These are phyloP conservation scores for Beauveria medogensis DNA, from an alignment of 2,329 filamentous ascomycete species.

Conservation along the genomic window DNA sequence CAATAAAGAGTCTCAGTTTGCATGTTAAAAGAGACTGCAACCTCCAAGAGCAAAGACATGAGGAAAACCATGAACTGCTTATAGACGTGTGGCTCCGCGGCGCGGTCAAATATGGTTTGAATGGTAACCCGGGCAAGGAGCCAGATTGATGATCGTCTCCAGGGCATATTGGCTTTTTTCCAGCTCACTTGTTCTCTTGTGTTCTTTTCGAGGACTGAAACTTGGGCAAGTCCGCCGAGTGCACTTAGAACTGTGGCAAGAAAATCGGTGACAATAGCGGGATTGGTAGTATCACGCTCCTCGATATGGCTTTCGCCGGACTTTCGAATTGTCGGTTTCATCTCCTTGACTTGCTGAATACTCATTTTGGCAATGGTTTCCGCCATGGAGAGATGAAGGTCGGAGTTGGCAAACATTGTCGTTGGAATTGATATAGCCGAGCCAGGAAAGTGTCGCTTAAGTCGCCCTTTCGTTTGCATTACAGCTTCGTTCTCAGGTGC, in stretches of 20 bases:
- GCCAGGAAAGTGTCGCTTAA: background rate
- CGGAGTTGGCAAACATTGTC: background rate
- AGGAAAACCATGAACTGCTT: slow-evolving; percentile 44
- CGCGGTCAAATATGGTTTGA: slow-evolving; percentile 23
- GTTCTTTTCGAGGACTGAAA: background rate
- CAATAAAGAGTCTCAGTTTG: slow-evolving; percentile 26
- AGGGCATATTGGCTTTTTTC: background rate
- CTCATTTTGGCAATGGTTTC: slow-evolving; percentile 2
- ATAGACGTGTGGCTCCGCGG: slow-evolving; percentile 25
- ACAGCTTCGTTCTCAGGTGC: background rate
- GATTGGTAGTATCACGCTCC: background rate
- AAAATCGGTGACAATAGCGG: background rate
- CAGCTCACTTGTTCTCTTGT: slow-evolving; percentile 3
- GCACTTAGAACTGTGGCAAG: background rate
- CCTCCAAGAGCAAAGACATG: slow-evolving; percentile 28
- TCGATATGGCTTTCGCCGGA: background rate
- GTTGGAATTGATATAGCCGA: background rate
- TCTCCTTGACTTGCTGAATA: background rate
- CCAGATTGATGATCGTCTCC: slow-evolving; percentile 41
- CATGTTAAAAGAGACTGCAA: slow-evolving; percentile 10
- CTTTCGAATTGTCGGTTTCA: background rate
- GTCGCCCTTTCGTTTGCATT: background rate
- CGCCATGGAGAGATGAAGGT: background rate
- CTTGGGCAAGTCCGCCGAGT: background rate
- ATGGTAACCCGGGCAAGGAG: slow-evolving; percentile 41